phyloP scores from a whole-genome alignment of 441 rosid genomes.

The Jatropha multifida region DNA sequence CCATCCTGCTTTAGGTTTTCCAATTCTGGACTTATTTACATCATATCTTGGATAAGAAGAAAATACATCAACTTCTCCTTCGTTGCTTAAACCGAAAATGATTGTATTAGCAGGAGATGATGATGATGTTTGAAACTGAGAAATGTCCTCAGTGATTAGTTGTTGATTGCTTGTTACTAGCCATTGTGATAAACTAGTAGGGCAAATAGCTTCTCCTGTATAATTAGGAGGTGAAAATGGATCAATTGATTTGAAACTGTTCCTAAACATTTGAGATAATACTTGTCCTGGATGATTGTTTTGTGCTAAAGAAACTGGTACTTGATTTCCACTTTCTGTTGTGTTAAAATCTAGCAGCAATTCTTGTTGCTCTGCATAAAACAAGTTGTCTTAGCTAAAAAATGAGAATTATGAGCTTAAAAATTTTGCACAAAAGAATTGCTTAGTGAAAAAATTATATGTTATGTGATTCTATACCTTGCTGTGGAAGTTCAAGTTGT shows the following conservation, averaged over 20 bases:
- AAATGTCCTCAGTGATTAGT: slow-evolving; percentile 12
- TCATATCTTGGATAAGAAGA: slow-evolving; percentile 29
- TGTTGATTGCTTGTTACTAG: background rate
- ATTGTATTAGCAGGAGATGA: slow-evolving; percentile 23
- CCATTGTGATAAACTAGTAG: slow-evolving; percentile 19
- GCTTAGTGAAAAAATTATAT: background rate
- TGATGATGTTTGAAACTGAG: slow-evolving; percentile 24
- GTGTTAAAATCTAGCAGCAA: slow-evolving; percentile 23
- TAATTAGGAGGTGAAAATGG: slow-evolving; percentile 11
- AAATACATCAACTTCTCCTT: slow-evolving; percentile 23
- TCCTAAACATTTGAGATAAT: slow-evolving; percentile 17
- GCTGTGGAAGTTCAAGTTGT: slow-evolving; percentile 33
- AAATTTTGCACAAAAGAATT: background rate
- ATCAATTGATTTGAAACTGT: slow-evolving; percentile 38
- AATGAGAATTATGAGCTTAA: background rate
- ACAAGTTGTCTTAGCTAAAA: background rate
- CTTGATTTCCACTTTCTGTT: slow-evolving; percentile 11
- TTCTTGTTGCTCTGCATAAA: slow-evolving; percentile 29
- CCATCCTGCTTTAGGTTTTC: slow-evolving; percentile 56
- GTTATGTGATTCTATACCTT: slow-evolving; percentile 29
- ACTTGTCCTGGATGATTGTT: slow-evolving; percentile 14
- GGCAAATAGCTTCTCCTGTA: slow-evolving; percentile 25
- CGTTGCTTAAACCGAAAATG: slow-evolving; percentile 16
- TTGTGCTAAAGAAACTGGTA: slow-evolving; percentile 19
- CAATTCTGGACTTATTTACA: slow-evolving; percentile 26